phyloP scores from a whole-genome alignment of 75 land plant species.

The Cunninghamia lanceolata region DNA sequence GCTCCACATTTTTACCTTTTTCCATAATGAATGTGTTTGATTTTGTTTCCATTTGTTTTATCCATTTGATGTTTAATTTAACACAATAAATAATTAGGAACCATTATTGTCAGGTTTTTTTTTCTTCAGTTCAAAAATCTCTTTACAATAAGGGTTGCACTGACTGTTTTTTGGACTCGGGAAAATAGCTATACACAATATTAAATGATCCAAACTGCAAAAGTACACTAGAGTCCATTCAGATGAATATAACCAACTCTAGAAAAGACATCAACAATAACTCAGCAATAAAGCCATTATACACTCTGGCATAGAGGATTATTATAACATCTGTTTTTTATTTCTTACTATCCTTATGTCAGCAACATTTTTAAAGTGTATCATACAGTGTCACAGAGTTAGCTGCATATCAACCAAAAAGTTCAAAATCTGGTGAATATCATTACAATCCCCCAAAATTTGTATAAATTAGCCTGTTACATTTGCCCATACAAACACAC shows the following conservation, averaged over 20 bases:
- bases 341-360: slow-evolving; percentile 7
- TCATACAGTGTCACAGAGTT: neutral
- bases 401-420: too few species aligned
- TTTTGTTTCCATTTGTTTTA: neutral
- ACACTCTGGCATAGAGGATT: neutral
- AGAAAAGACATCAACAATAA: neutral
- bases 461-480: too few species aligned
- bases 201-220: neutral
- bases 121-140: neutral
- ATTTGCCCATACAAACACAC: too few species aligned
- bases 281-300: neutral
- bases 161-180: neutral
- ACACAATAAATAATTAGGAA: neutral
- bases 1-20: neutral
- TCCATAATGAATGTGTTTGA: neutral
- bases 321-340: neutral
- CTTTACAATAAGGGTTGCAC: neutral
- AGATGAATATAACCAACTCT: neutral
- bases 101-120: neutral
- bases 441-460: too few species aligned
- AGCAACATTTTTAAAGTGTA: neutral
- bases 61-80: neutral
- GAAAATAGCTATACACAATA: neutral
- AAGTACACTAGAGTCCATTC: neutral
- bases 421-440: neutral